These are phyloP conservation scores for Candida sanyaensis DNA, from an alignment of 1,139 yeast genomes.

Conservation along the genomic window DNA sequence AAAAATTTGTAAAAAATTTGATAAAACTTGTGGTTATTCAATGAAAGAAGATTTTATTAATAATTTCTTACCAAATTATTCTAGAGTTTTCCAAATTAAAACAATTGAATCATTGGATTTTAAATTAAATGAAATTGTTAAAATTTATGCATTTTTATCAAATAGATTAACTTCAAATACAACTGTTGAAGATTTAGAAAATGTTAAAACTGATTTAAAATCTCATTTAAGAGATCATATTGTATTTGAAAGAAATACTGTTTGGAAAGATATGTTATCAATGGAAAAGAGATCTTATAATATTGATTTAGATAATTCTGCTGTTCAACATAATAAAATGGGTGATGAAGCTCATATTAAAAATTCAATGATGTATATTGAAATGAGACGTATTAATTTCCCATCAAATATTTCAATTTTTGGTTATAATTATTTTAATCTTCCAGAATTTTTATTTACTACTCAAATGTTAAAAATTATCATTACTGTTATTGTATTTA, in stretches of 20 bases:
- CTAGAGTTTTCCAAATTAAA: slow-evolving; percentile 45
- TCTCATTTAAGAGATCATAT: slow-evolving; percentile 86
- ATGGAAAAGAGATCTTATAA: slow-evolving; percentile 63
- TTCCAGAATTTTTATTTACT: slow-evolving; percentile 33
- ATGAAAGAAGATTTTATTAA: slow-evolving; percentile 56
- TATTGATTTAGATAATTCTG: slow-evolving; percentile 30
- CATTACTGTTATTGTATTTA: slow-evolving; percentile 44
- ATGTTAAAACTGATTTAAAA: slow-evolving; percentile 67
- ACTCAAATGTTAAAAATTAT: slow-evolving; percentile 47
- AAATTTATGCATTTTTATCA: slow-evolving; percentile 46
- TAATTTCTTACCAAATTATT: slow-evolving; percentile 42
- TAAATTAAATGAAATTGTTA: slow-evolving; percentile 49
- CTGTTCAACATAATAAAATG: slow-evolving; percentile 28
- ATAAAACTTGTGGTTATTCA: slow-evolving; percentile 70
- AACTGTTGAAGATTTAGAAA: slow-evolving; percentile 38
- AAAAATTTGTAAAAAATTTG: slow-evolving; percentile 87
- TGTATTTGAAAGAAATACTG: slow-evolving; percentile 95
- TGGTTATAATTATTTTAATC: slow-evolving; percentile 19
- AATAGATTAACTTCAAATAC: slow-evolving; percentile 34
- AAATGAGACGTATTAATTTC: slow-evolving; percentile 23
- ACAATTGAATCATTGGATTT: slow-evolving; percentile 46
- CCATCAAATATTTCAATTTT: slow-evolving; percentile 18
- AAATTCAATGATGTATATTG: slow-evolving; percentile 26
- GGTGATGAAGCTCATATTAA: slow-evolving; percentile 31
- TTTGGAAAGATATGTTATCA: slow-evolving; percentile 94